A percentile compares a stretch with the other conserved stretches of the same genome.
Evolutionary conservation across 2,329 filamentous ascomycete genomes (phyloP).

Genomic region (Calonectria pauciramosa): DNA sequence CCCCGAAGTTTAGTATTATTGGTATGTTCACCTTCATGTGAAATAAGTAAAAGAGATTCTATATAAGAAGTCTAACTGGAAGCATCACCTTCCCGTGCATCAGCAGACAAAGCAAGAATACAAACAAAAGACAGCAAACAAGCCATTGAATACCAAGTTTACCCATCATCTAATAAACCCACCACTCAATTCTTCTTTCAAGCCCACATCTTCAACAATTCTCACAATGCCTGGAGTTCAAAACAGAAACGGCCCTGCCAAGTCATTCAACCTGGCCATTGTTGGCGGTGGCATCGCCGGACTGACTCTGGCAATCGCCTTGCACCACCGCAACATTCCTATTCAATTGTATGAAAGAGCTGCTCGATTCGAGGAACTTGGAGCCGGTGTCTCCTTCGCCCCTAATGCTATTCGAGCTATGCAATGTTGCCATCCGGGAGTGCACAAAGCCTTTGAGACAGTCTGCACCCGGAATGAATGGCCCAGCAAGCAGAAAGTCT

Average conservation of each 20-base stretch:
- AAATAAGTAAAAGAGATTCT: not conserved
- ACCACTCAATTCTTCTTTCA: not conserved
- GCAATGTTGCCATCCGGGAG: not conserved
- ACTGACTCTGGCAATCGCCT: not conserved
- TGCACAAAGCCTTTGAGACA: not conserved
- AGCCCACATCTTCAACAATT: not conserved
- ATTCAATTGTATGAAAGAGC: not conserved
- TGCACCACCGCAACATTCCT: not conserved
- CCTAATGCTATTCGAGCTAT: not conserved
- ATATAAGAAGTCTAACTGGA: not conserved
- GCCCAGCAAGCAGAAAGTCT: not conserved
- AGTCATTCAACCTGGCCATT: not conserved
- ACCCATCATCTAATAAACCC: not conserved
- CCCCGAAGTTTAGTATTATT: not conserved
- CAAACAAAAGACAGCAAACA: not conserved
- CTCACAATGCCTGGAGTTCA: not conserved
- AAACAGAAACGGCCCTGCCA: not conserved
- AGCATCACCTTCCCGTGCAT: not conserved
- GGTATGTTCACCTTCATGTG: not conserved
- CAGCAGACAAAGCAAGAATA: not conserved
- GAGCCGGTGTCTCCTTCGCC: not conserved
- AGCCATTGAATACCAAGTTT: not conserved
- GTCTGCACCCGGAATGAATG: not conserved
- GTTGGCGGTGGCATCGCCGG: not conserved
- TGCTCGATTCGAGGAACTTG: not conserved